Evolutionary conservation across 306 rosid genomes (phyloP).

Genomic region (Acmispon strigosus): DNA sequence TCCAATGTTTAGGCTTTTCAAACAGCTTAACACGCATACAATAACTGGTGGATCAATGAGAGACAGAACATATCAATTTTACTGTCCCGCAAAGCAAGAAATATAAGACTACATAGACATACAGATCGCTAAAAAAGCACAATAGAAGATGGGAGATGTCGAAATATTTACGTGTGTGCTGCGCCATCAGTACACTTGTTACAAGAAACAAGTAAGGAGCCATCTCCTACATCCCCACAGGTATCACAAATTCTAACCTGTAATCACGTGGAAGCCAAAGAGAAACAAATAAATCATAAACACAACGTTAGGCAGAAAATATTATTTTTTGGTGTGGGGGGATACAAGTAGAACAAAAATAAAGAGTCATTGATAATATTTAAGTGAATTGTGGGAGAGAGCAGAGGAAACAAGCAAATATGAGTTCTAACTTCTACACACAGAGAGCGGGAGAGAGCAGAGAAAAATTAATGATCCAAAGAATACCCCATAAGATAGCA

Average conservation of each 20-base stretch:
- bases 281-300: neutral
- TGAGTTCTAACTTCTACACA: neutral
- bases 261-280: neutral
- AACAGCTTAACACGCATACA: slow-evolving; percentile 22
- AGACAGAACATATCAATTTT: slow-evolving; percentile 6
- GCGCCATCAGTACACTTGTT: slow-evolving; percentile 34
- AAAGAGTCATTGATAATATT: neutral
- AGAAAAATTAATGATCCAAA: neutral
- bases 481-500: no score
- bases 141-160: neutral
- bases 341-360: neutral
- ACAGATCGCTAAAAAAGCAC: neutral
- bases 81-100: neutral
- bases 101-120: neutral
- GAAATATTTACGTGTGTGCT: slow-evolving; percentile 31
- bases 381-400: neutral
- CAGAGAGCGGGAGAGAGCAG: neutral
- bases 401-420: neutral
- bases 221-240: slow-evolving; percentile 26
- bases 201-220: slow-evolving; percentile 15
- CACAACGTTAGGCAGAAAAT: neutral
- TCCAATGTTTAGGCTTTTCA: slow-evolving; percentile 25
- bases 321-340: neutral
- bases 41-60: slow-evolving; percentile 26
- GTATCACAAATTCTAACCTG: slow-evolving; percentile 37